Percentiles rank a stretch among this genome's conserved stretches.
Conservation (phyloP, 1,139 yeast species). For the Taphrina communis region DNA sequence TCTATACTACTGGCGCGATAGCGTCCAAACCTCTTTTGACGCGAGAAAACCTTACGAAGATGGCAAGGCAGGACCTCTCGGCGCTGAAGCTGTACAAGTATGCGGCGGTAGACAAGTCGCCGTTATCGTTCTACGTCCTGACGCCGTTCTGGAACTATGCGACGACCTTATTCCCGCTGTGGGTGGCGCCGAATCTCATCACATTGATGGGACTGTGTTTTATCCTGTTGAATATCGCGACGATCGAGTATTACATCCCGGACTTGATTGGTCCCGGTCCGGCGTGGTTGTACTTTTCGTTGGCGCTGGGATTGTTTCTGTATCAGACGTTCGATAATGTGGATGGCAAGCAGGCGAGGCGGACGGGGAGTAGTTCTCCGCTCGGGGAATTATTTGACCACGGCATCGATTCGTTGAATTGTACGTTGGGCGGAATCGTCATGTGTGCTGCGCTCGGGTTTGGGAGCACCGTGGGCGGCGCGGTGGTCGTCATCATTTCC, state of each 20-base stretch:
- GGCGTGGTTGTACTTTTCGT: conserved; percentile 69
- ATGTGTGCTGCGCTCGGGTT: conserved; percentile 55
- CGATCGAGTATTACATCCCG: conserved; percentile 63
- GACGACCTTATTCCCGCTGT: conserved; percentile 69
- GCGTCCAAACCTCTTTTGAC: too few relatives aligned
- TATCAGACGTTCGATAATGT: conserved; percentile 82
- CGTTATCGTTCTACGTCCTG: conserved; percentile 66
- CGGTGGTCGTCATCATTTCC: conserved; percentile 65
- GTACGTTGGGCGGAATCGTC: conserved; percentile 55
- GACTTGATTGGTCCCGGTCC: conserved; percentile 62
- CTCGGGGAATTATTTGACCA: conserved; percentile 72
- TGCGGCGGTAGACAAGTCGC: conserved; percentile 68
- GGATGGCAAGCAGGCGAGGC: conserved; percentile 81
- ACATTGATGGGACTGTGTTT: conserved; percentile 71
- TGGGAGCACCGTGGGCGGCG: conserved; percentile 54
- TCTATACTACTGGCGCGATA: too few relatives aligned
- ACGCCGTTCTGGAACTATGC: conserved; percentile 75
- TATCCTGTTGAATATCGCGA: conserved; percentile 60
- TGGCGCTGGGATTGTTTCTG: conserved; percentile 73
- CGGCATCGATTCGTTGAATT: conserved; percentile 78
- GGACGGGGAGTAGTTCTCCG: conserved; percentile 78
- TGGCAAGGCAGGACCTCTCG: conserved; percentile 26
- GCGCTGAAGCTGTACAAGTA: conserved; percentile 41
- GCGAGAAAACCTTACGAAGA: neutral
- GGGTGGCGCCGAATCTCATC: conserved; percentile 79